A percentile compares a stretch with the other conserved stretches of the same genome.
Conservation (phyloP, 2,329 filamentous ascomycete species). For the Verticillium albo-atrum region DNA sequence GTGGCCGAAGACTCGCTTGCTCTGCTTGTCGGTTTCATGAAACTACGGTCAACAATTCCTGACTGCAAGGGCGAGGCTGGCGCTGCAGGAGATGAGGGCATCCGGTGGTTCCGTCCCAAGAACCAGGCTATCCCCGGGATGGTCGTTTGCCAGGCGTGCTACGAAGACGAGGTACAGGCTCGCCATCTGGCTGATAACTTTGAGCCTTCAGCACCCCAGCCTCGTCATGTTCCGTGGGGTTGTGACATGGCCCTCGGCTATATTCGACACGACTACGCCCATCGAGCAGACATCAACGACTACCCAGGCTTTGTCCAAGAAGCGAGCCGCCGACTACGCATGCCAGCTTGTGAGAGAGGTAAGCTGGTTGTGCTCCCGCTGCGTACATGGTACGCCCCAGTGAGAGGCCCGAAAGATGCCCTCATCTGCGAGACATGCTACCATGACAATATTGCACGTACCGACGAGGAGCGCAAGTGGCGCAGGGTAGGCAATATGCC, state of each 20-base stretch:
- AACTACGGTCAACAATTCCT: constrained; percentile 15
- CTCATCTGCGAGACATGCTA: constrained; percentile 32
- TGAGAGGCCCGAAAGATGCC: constrained; percentile 15
- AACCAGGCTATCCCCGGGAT: constrained; percentile 24
- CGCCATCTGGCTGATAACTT: constrained; percentile 25
- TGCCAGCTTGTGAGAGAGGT: constrained; percentile 21
- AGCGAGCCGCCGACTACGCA: constrained; percentile 18
- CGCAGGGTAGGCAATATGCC: constrained; percentile 9
- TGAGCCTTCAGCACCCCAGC: constrained; percentile 13
- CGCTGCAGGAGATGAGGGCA: constrained; percentile 14
- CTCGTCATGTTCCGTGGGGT: constrained; percentile 24
- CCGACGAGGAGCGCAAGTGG: constrained; percentile 21
- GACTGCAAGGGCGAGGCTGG: constrained; percentile 22
- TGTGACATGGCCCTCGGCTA: constrained; percentile 28
- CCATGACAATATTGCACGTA: constrained; percentile 27
- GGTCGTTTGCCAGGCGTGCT: constrained; percentile 33
- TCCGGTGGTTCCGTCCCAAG: constrained; percentile 26
- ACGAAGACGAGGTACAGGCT: constrained; percentile 24
- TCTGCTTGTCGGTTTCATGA: constrained; percentile 22
- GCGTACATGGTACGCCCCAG: constrained; percentile 26
- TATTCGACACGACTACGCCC: constrained; percentile 22
- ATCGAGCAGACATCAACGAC: constrained; percentile 10
- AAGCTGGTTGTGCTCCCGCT: constrained; percentile 14
- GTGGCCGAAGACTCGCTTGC: constrained; percentile 20
- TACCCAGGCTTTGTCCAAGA: constrained; percentile 28